Evolutionary conservation across 192 early-diverging fungal genomes (phyloP), one percentile per base, ranked within the genome.

Genomic region (Backusella parvicylindrica): DNA sequence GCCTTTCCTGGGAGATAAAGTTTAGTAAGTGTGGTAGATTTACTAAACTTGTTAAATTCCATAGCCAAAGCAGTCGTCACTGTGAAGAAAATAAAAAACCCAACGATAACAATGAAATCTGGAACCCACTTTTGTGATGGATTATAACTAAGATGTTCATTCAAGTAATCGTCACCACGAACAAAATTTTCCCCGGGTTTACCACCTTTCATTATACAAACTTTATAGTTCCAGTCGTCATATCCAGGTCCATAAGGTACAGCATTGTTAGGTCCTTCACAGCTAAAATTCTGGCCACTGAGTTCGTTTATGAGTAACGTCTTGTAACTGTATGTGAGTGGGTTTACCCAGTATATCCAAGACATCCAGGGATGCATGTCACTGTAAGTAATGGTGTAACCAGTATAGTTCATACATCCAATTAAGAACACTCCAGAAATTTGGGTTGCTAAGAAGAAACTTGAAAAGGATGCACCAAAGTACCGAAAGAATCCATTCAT

Each of bases 181-280:
- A 94, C 90, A 77, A 82, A 81, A 66, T 71, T 60, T 43, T 83
- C 64, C 31, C 89, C 88, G 6, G 89, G 86, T 7, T 63, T 38
- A 33, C 87, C 82, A 35, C 93, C 93, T 28, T 83, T 83, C 80
- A 91, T 81, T 8, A 90, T 91, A 81, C 93, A 94, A 28, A 76
- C 77, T 41, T 86, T 83, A 40, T 82, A 77, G 23, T 68, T 37
- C 64, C 79, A 23, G n/a, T 83, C 76, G 37, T 68, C 81, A 63
- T 86, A 84, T 75, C 70, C 79, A 81, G 70, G 66, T 3, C 78
- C 78, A 74, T 23, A 41, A n/a, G 78, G 78, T 38, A 79, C 73
- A 23, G 56, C 28, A 30, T 75, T 71, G 23, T 69, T 70, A 33
- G 71, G 2, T 16, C 73, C 79, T 13, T 77, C 35, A 31, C 84